These are phyloP conservation scores for Leccinellum rugosiceps DNA, from an alignment of 768 basidiomycete genomes.

Conservation along the genomic window DNA sequence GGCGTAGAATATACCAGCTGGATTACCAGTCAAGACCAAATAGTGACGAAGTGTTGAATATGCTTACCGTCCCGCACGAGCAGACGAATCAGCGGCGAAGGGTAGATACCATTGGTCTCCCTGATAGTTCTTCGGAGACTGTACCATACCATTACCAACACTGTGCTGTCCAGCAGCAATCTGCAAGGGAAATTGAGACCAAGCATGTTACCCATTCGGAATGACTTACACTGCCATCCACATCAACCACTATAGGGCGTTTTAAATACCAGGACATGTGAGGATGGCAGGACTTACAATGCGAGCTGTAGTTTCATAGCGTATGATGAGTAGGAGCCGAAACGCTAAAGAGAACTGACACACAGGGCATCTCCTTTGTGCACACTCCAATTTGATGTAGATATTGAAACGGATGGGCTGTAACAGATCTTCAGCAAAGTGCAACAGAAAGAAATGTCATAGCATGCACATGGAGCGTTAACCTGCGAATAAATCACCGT, in stretches of 20 bases:
- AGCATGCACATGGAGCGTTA: background rate
- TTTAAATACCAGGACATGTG: background rate
- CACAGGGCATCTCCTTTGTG: background rate
- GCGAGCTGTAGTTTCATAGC: background rate
- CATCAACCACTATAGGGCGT: slow-evolving; percentile 7
- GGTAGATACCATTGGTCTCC: background rate
- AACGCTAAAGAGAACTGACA: background rate
- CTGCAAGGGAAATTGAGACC: background rate
- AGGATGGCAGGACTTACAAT: slow-evolving; percentile 1
- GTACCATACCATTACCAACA: slow-evolving; percentile 1
- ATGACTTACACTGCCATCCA: slow-evolving; percentile 7
- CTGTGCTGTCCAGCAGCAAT: slow-evolving; percentile 5
- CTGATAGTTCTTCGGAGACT: slow-evolving; percentile 1
- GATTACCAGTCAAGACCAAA: background rate
- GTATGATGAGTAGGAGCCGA: background rate
- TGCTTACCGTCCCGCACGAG: background rate
- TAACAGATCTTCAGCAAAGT: background rate
- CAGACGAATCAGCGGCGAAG: background rate
- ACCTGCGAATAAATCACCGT: background rate
- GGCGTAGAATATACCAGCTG: background rate
- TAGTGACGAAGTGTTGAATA: background rate
- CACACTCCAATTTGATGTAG: background rate
- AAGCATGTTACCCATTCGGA: background rate
- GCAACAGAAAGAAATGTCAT: background rate
- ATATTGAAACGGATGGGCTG: background rate